Base-by-base conservation (phyloP, 1,139 yeast species). In the Saccharomycopsis phalli region DNA sequence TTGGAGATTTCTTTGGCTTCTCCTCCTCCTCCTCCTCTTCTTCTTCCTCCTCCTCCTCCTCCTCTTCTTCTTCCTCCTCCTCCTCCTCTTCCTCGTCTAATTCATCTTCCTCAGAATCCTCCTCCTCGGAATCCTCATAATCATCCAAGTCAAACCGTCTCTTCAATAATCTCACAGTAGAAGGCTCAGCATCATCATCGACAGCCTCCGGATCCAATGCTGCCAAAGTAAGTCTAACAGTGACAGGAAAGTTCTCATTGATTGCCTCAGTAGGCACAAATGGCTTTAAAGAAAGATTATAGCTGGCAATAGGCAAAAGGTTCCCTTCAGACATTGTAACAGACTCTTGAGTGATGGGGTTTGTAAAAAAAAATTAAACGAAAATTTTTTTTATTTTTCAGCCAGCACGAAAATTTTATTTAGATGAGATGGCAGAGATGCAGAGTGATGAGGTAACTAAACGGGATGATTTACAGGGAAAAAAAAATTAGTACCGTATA, bases 191-290 rank as follows among this genome's bases (percentile, higher is more conserved):
- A 56, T 83, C 83, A 57, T 83, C 93, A 55, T 82, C 86, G 47
- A 76, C 73, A 32, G 81, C 67, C 57, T 76, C 83, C 49, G 95
- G 94, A 64, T 91, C 96, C 56, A 91, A 71, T 46, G 98, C 94
- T 52, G 96, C 98, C 73, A 91, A 74, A 45, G 97, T 88, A 57
- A 91, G 62, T 64, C 94, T 82, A 53, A 91, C 76, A 50, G 96
- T 80, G 51, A 83, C 81, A 41, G 96, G 95, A 59, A 77, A 78
- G 48, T 82, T 94, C 45, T 79, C 81, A 51, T 80, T 82, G 57
- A 82, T 76, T 49, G 96, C 95, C 47, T 88, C 87, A 38, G 77
- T 76, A 51, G 95, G 94, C 52, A 73, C 66, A 58, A 81, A 91
- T 55, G 98, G 97, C 62, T 73, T 69, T 50, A 88, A 73, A 52